These are phyloP conservation scores for Yamadazyma philogaea DNA, from an alignment of 805 yeast species.

Conservation along the genomic window DNA sequence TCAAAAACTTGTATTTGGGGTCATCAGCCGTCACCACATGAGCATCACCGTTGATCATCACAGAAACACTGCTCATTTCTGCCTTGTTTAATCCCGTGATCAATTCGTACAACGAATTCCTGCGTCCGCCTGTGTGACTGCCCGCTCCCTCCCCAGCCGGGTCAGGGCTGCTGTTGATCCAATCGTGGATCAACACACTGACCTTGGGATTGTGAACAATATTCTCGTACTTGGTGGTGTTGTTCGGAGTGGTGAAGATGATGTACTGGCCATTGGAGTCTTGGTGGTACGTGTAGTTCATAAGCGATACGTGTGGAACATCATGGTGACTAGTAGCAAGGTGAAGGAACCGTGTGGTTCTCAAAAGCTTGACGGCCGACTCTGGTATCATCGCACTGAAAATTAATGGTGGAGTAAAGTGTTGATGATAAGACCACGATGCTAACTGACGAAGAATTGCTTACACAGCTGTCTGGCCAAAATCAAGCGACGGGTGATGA, in stretches of 20 bases:
- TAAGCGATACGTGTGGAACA: conserved; percentile 82
- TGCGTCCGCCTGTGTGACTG: conserved; percentile 16
- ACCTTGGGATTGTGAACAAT: conserved; percentile 70
- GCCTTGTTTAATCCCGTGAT: conserved; percentile 75
- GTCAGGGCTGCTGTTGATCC: conserved; percentile 49
- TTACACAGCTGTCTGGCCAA: not conserved
- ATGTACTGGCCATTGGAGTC: conserved; percentile 47
- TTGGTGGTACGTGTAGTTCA: conserved; percentile 76
- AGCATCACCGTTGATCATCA: conserved; percentile 75
- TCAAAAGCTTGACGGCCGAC: conserved; percentile 42
- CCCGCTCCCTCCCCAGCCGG: conserved; percentile 9
- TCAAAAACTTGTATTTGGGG: conserved; percentile 55
- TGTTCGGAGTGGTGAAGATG: conserved; percentile 66
- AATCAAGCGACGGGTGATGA: not conserved
- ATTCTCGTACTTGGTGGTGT: conserved; percentile 74
- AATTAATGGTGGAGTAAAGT: not conserved
- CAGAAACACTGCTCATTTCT: conserved; percentile 76
- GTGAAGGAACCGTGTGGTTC: conserved; percentile 70
- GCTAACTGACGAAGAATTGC: conserved; percentile 5
- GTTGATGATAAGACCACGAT: not conserved
- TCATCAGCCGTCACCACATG: conserved; percentile 41
- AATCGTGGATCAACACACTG: conserved; percentile 83
- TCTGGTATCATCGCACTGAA: conserved; percentile 27
- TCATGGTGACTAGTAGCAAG: conserved; percentile 75
- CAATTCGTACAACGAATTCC: conserved; percentile 44